Conservation (phyloP, 2,329 filamentous ascomycete genomes). For the Cryphonectria nitschkei region DNA sequence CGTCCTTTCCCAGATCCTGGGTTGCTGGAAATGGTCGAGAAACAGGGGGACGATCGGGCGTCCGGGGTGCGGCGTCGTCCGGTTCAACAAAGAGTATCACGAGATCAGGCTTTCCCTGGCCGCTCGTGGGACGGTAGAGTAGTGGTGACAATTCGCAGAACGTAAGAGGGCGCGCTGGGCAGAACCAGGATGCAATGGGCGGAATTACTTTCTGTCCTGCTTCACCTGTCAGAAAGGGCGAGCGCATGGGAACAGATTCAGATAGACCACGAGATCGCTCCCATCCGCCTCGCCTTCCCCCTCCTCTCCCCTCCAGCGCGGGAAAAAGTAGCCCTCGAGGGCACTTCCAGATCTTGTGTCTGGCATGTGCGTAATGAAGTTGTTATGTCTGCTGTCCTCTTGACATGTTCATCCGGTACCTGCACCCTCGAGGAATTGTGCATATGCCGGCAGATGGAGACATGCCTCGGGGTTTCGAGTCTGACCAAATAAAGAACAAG, state of each 20-base stretch:
- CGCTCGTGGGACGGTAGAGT: not conserved
- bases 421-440: not conserved
- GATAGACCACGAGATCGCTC: not conserved
- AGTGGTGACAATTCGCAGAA: not conserved
- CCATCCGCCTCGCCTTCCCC: not conserved
- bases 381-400: not conserved
- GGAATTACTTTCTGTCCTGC: not conserved
- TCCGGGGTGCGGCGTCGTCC: not conserved
- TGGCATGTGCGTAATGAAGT: not conserved
- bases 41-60: not conserved
- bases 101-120: not conserved
- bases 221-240: not conserved
- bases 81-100: not conserved
- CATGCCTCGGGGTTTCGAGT: not conserved
- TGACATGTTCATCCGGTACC: not conserved
- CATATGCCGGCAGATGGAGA: conserved; percentile 4
- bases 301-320: not conserved
- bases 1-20: not conserved
- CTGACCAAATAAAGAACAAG: not conserved
- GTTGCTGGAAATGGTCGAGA: not conserved
- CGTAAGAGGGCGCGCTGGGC: not conserved
- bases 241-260: not conserved
- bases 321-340: not conserved
- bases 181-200: not conserved
- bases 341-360: not conserved